A percentile compares a stretch with the other conserved stretches of the same genome.
These are phyloP conservation scores for Trichoderma oligosporum DNA, from an alignment of 2,329 filamentous ascomycete genomes.

Conservation along the genomic window DNA sequence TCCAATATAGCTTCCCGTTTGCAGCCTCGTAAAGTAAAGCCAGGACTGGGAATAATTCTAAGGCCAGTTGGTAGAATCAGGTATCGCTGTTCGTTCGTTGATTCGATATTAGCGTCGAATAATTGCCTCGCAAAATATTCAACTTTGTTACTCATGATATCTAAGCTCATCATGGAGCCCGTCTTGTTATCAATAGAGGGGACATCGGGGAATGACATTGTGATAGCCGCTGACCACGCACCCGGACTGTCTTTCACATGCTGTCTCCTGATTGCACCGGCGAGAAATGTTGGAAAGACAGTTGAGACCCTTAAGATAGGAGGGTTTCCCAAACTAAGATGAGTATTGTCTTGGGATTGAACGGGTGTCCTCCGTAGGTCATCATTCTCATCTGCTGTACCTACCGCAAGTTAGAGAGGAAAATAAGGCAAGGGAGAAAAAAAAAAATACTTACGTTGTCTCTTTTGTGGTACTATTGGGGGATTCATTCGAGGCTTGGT, in stretches of 20 bases:
- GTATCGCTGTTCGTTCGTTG: neutral
- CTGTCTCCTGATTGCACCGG: neutral
- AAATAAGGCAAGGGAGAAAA: too few relatives aligned
- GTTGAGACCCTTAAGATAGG: neutral
- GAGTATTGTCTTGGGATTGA: neutral
- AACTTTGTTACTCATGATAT: neutral
- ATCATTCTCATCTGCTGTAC: too few relatives aligned
- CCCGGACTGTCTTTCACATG: neutral
- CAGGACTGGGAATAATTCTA: neutral
- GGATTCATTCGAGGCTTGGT: neutral
- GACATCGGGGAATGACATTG: neutral
- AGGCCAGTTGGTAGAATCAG: neutral
- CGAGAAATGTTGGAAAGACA: neutral
- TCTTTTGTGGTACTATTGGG: too few relatives aligned
- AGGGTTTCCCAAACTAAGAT: neutral
- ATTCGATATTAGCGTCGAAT: neutral
- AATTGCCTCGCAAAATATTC: too few relatives aligned
- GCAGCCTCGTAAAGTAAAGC: neutral
- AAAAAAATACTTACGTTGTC: too few relatives aligned
- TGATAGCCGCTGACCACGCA: neutral
- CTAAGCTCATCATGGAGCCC: constrained; percentile 3
- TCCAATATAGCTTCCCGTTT: constrained; percentile 4
- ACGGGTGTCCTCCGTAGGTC: too few relatives aligned
- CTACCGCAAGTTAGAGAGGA: too few relatives aligned
- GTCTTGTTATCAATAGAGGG: neutral